Base-by-base conservation (phyloP, 257 asterid genomes). In the Plantago major region DNA sequence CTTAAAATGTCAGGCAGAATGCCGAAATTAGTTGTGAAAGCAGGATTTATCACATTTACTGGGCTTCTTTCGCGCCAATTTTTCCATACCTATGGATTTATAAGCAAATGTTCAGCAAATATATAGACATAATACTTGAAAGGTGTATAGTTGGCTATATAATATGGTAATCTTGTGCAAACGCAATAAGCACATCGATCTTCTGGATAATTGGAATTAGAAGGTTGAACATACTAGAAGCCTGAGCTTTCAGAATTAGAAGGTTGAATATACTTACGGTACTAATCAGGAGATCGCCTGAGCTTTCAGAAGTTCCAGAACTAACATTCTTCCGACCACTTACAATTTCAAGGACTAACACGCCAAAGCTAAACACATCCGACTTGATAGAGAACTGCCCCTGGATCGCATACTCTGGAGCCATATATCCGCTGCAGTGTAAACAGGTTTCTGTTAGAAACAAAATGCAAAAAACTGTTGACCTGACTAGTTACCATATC, bases 311-410 rank as follows among this genome's bases (percentile, higher is more conserved):
- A 33, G 38, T 33, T 0, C 43, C 12, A 9, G 16, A 37, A 13
- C 13, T 17, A n/a, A 14, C 33, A 50, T 51, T 49, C n/a, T 49
- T 63, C 48, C 52, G 57, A 9, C 67, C 67, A 7, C 42, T 63
- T 14, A 63, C 50, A 13, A 63, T 63, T 63, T 63, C 67, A 19
- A 63, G 16, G 11, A 63, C 46, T 8, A 63, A 37, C 40, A 63
- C 59, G 5, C 67, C 67, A 47, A 63, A 63, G 49, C 67, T 63
- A 9, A 63, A 63, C 18, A 63, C 67, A 17, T 63, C 67, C 13
- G 67, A 63, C 46, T 63, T 63, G 5, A 62, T 37, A 7, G 67
- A 63, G 67, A 63, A 63, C 13, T 49, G 48, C 14, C 67, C 65
- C 0, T 60, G 65, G 5, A 60, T 44, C 4, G 40, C 37, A n/a